Evolutionary conservation across 2,329 filamentous ascomycete species (phyloP), one percentile per base, ranked within the genome.

Genomic region (Coniella lustricola): DNA sequence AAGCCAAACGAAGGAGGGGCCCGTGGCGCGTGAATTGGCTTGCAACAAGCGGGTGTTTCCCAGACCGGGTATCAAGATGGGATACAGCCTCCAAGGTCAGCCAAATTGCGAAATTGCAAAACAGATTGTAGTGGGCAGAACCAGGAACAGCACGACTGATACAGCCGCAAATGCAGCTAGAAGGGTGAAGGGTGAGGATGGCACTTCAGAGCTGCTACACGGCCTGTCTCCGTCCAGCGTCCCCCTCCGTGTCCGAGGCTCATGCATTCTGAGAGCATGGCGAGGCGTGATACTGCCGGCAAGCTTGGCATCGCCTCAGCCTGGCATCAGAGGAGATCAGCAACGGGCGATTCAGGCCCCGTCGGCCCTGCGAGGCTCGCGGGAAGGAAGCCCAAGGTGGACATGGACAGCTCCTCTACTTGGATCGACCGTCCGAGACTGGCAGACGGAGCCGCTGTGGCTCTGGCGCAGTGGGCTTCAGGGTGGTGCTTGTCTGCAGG

Each of bases 251-350:
- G 22, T 18, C 44, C 16, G 10, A 33, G 12, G 39, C 35, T 18
- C 44, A 46, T 25, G 39, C 25, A 42, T 5, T 13, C 18, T 25
- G 33, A 29, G 31, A 39, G 39, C 34, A 47, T 41, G 46, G 32
- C 40, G 36, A 33, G 29, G 25, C 38, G 12, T 31, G 38, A 33
- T 20, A 36, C 31, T 43, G 48, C 43, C 43, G 46, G 34, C 42
- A 32, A n/a, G 39, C 44, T 47, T 50, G 48, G 50, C 48, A 29
- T 48, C 31, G 50, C 50, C 41, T 47, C 49, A 48, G 36, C 37
- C 34, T 40, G 32, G 35, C 39, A 34, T 44, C 35, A 13, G 13
- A 36, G 40, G 20, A 29, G 32, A 21, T 45, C 36, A 40, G 21
- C 41, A 22, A 25, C 20, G 39, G 13, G 33, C 14, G n/a, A 7